Conservation (phyloP, 2,329 filamentous ascomycete species). For the Neofusicoccum parvum region DNA sequence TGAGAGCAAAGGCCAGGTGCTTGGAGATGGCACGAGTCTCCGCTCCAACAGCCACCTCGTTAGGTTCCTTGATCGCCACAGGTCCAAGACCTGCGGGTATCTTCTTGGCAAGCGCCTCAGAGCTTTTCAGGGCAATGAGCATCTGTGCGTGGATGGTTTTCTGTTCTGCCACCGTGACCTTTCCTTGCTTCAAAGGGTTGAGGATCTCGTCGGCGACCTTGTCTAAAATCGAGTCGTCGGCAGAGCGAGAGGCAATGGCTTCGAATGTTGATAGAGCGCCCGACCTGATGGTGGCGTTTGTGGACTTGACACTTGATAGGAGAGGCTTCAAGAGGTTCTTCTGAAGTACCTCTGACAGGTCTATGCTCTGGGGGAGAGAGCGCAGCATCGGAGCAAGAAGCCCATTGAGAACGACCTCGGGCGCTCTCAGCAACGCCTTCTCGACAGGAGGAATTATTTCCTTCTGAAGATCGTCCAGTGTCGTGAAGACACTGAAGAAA, state of each 20-base stretch:
- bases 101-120: conserved; percentile 64
- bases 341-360: conserved; percentile 74
- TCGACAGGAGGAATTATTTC: conserved; percentile 81
- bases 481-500: conserved; percentile 79
- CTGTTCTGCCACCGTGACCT: conserved; percentile 82
- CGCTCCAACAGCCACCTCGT: conserved; percentile 76
- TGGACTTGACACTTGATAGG: conserved; percentile 88
- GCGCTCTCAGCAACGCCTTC: conserved; percentile 83
- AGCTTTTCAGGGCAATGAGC: conserved; percentile 66
- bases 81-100: conserved; percentile 67
- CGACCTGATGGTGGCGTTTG: conserved; percentile 74
- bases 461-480: conserved; percentile 71
- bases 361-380: conserved; percentile 69
- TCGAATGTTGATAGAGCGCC: conserved; percentile 77
- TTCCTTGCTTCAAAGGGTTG: conserved; percentile 76
- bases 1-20: conserved; percentile 65
- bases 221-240: conserved; percentile 60
- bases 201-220: conserved; percentile 78
- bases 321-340: conserved; percentile 80
- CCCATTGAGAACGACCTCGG: conserved; percentile 83
- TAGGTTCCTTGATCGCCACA: conserved; percentile 80
- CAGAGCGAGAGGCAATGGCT: conserved; percentile 64
- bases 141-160: conserved; percentile 81
- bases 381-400: conserved; percentile 73
- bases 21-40: conserved; percentile 73